Evolutionary conservation across 1,284 basidiomycete species (phyloP).

Genomic region (Leccinum subatratum): DNA sequence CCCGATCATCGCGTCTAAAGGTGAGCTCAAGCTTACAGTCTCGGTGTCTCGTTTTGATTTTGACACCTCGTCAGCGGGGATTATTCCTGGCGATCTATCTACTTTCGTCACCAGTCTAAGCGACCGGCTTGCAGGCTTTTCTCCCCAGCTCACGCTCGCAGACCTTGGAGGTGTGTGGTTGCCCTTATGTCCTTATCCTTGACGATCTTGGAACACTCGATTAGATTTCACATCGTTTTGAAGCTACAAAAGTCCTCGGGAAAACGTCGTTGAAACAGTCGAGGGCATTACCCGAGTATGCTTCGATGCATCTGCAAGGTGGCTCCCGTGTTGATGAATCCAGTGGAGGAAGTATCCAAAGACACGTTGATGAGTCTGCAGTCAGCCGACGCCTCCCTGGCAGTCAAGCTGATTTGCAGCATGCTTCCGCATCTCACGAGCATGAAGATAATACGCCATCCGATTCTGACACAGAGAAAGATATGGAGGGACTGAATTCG

Average conservation of each 20-base stretch:
- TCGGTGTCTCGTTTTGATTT: slow-evolving; percentile 8
- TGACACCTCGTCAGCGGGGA: slow-evolving; percentile 47
- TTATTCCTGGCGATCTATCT: slow-evolving; percentile 68
- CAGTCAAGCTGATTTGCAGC: too few relatives aligned
- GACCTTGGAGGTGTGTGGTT: slow-evolving; percentile 57
- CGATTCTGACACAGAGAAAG: too few relatives aligned
- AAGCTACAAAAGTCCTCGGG: slow-evolving; percentile 75
- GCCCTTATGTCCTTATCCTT: neutral
- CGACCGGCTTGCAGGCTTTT: slow-evolving; percentile 65
- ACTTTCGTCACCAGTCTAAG: slow-evolving; percentile 66
- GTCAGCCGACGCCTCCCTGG: too few relatives aligned
- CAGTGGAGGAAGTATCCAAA: too few relatives aligned
- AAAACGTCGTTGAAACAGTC: slow-evolving; percentile 66
- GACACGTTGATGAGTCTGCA: too few relatives aligned
- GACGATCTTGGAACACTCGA: slow-evolving; percentile 14
- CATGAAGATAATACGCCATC: too few relatives aligned
- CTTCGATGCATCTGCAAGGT: slow-evolving; percentile 62
- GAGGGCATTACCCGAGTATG: slow-evolving; percentile 66
- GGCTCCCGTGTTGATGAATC: too few relatives aligned
- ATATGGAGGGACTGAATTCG: too few relatives aligned
- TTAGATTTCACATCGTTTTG: slow-evolving; percentile 67
- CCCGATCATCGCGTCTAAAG: slow-evolving; percentile 62
- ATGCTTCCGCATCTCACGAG: too few relatives aligned
- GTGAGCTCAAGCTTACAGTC: slow-evolving; percentile 37
- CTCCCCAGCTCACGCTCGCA: slow-evolving; percentile 75